Evolutionary conservation across 2,329 filamentous ascomycete species (phyloP), one percentile per base, ranked within the genome.

Genomic region (Corynespora cassiicola): DNA sequence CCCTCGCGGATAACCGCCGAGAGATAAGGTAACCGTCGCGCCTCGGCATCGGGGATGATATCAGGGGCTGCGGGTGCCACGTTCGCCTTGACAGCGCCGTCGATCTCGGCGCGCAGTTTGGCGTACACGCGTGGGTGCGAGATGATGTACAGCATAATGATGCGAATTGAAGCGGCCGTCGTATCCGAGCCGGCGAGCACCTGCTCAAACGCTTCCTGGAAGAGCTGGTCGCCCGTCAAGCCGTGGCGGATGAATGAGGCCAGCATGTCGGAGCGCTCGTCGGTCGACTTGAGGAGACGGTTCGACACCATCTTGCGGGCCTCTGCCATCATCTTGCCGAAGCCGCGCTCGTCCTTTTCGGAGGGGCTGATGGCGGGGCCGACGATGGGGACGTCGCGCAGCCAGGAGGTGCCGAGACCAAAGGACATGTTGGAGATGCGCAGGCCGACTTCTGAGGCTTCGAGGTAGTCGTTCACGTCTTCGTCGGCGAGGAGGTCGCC

Each of bases 101-200:
- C 66, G 7, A 78, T 72, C 45, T 83, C 77, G 0, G 43, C 62
- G 5, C 73, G 71, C 0, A 84, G 63, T 3, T 62, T 74, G 4
- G 48, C 39, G 39, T 75, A 71, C 1, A 79, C 71, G 1, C 65
- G 66, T 0, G 76, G 75, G 16, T 71, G 75, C n/a, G 73, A 77
- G 15, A 76, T 71, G 38, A 83, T 56, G 53, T 78, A 72, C 15
- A 82, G 70, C 37, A 83, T 47, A 1, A 74, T 79, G 23, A 74
- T 68, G 2, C 80, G 74, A 7, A 84, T 72, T 2, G 73, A 73
- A 0, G 77, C 79, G 0, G 81, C 78, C 0, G 79, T 80, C 1
- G 78, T 82, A 43, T 84, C 80, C 0, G 78, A 78, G 4, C 80
- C 81, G 4, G 79, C 80, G 5, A 80, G 66, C 25, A 77, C 75